Percentiles rank a stretch among this genome's conserved stretches.
Evolutionary conservation across 2,329 filamentous ascomycete genomes (phyloP).

Genomic region (Pseudogymnoascus sp.): DNA sequence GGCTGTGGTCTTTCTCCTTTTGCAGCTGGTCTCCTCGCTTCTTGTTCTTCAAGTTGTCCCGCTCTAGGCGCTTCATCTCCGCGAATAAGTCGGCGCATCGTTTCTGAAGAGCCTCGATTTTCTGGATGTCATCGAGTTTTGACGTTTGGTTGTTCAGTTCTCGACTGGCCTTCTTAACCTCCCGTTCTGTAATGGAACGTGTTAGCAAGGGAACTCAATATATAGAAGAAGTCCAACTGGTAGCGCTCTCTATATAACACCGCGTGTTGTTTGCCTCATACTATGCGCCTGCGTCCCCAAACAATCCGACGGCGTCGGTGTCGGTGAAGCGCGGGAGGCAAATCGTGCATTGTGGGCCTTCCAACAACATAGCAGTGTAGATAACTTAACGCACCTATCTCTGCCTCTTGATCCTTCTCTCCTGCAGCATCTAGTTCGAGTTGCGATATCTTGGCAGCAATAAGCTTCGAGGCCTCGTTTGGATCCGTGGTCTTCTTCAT

Average conservation of each 20-base stretch:
- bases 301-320: not conserved
- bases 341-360: not conserved
- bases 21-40: slow-evolving; percentile 89
- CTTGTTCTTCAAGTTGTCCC: slow-evolving; percentile 92
- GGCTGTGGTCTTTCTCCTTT: slow-evolving; percentile 88
- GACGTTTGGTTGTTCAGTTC: slow-evolving; percentile 82
- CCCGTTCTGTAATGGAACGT: slow-evolving; percentile 55
- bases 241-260: not conserved
- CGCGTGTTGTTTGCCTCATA: not conserved
- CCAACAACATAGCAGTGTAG: not conserved
- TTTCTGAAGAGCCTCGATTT: slow-evolving; percentile 82
- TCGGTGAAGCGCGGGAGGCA: not conserved
- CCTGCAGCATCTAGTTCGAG: slow-evolving; percentile 87
- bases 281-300: not conserved
- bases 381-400: slow-evolving; percentile 65
- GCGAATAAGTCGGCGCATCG: slow-evolving; percentile 85
- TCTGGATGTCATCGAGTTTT: slow-evolving; percentile 85
- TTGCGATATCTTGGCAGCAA: slow-evolving; percentile 90
- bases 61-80: slow-evolving; percentile 92
- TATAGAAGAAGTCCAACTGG: no score
- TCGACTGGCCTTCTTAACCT: slow-evolving; percentile 88
- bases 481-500: slow-evolving; percentile 77
- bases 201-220: not conserved
- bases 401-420: slow-evolving; percentile 89
- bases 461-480: slow-evolving; percentile 81